Evolutionary conservation across 345 rosid genomes (phyloP), one percentile per base, ranked within the genome.

Genomic region (Populus nigra): DNA sequence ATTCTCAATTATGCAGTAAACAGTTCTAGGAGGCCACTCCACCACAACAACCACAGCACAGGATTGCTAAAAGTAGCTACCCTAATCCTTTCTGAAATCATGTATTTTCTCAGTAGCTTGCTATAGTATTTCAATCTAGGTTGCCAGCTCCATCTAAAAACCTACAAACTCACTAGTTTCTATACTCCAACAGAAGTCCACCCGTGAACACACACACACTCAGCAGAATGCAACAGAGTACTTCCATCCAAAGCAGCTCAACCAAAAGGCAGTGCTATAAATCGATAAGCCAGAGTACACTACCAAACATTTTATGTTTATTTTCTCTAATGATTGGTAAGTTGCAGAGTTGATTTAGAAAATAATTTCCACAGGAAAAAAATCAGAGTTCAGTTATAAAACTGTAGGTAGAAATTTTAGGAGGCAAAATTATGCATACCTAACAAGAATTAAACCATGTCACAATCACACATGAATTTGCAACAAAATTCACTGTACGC

Each of bases 361-460:
- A 20, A 8, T n/a, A 22, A 22, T 18, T 53, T 53, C 59, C 8
- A 53, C 59, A 53, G 22, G 27, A 55, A 25, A 22, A 55, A 20
- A 55, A 55, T 55, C 25, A 22, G 12, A 55, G 12, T 20, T 55
- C 25, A 7, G n/a, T 55, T 55, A 7, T 2, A 57, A 22, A 22
- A n/a, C 27, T n/a, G 25, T 1, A 0, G 13, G 10, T 7, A 8
- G 27, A 1, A 57, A 23, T 57, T 57, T n/a, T 3, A 0, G 3
- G 62, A 22, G 62, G 27, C 23, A 57, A 22, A n/a, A 22, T 8
- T 8, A 22, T 55, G 62, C 12, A 22, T 55, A 0, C 25, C 25
- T 22, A 22, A 8, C 11, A 55, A 22, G 23, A 57, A 57, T 22
- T 55, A 22, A 8, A 57, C 25, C 25, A 22, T 11, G 11, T 55